Conservation (phyloP, 164 flowering plant species). For the Kingdonia uniflora region DNA sequence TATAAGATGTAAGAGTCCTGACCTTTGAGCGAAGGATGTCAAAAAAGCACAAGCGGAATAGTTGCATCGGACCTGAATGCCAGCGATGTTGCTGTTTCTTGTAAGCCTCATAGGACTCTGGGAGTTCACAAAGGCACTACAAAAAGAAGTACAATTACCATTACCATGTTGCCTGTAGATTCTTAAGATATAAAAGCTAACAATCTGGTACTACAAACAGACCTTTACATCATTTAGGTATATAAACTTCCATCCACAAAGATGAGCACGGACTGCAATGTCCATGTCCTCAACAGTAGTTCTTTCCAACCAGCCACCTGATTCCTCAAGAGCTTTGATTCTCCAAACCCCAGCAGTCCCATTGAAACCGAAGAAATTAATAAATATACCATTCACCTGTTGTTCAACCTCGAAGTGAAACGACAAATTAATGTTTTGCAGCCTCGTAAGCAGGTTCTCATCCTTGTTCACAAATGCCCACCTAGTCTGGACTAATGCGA, state of each 20-base stretch:
- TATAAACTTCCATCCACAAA: constrained; percentile 94
- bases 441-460: constrained; percentile 89
- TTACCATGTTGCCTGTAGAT: background rate
- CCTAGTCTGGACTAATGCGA: constrained; percentile 85
- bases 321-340: constrained; percentile 90
- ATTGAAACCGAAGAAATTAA: constrained; percentile 93
- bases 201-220: constrained; percentile 4
- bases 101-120: constrained; percentile 95
- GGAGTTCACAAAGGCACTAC: constrained; percentile 94
- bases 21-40: constrained; percentile 78
- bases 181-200: background rate
- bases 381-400: constrained; percentile 83
- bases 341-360: constrained; percentile 99
- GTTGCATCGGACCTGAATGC: constrained; percentile 99
- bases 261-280: constrained; percentile 94
- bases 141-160: constrained; percentile 1
- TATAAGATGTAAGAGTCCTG: background rate
- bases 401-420: constrained; percentile 98
- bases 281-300: constrained; percentile 99
- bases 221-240: constrained; percentile 93
- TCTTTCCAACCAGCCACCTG: constrained; percentile 95
- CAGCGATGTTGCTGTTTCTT: constrained; percentile 96
- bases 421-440: constrained; percentile 84
- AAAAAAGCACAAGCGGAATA: constrained; percentile 76
- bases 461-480: constrained; percentile 97